These are phyloP conservation scores for Eucalyptus grandis DNA, from an alignment of 345 rosid species.

Conservation along the genomic window DNA sequence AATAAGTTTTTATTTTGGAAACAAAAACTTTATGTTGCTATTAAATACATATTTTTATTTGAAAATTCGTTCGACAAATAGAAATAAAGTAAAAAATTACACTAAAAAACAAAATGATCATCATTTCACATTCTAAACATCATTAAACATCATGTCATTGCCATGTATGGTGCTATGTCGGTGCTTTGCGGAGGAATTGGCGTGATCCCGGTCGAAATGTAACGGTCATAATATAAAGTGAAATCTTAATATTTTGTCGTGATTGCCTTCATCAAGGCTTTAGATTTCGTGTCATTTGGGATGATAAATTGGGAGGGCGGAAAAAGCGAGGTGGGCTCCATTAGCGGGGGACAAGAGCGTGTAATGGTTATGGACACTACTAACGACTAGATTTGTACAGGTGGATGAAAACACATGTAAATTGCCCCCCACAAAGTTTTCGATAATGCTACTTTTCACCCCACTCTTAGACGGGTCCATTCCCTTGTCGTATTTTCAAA, in stretches of 20 bases:
- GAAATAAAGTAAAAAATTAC: too few relatives aligned
- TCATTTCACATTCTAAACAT: too few relatives aligned
- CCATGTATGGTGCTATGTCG: background rate
- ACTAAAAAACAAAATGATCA: too few relatives aligned
- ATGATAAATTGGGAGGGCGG: background rate
- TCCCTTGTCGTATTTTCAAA: background rate
- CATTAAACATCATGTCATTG: background rate
- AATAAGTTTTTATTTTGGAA: too few relatives aligned
- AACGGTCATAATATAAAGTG: background rate
- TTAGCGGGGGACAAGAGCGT: background rate
- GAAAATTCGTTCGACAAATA: too few relatives aligned
- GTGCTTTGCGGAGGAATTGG: background rate
- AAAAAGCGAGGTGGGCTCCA: background rate
- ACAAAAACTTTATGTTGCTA: too few relatives aligned
- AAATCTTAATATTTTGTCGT: background rate
- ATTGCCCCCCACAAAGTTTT: background rate
- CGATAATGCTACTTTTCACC: background rate
- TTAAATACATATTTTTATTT: rapidly evolving
- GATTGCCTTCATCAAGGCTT: background rate
- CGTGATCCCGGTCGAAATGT: background rate
- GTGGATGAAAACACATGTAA: background rate
- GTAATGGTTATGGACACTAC: background rate
- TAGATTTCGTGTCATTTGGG: background rate
- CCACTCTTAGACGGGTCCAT: background rate
- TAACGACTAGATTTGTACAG: background rate